A percentile compares a stretch with the other conserved stretches of the same genome.
These are phyloP conservation scores for Auricularia cornea DNA, from an alignment of 768 basidiomycete species.

Conservation along the genomic window DNA sequence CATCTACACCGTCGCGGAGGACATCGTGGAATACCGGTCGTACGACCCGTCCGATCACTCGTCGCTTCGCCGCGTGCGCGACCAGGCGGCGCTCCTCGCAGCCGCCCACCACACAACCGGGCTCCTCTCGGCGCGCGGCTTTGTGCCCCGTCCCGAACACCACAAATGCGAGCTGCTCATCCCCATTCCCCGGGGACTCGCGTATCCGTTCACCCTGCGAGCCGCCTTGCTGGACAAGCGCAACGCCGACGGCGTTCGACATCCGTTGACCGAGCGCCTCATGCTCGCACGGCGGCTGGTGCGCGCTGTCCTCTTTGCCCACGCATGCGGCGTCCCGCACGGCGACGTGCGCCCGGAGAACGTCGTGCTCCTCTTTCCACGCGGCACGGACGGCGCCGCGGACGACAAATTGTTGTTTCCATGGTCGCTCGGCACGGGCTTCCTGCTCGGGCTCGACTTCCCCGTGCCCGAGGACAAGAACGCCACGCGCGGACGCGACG, in stretches of 20 bases:
- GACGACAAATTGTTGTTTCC: background rate
- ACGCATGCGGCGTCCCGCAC: background rate
- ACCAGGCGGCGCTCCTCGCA: background rate
- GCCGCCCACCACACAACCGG: background rate
- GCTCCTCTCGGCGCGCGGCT: background rate
- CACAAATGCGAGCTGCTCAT: background rate
- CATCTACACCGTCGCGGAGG: background rate
- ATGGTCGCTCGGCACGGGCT: background rate
- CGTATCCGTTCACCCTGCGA: background rate
- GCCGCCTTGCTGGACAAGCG: background rate
- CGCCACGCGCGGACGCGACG: background rate
- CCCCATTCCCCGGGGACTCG: background rate
- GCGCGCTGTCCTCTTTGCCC: background rate
- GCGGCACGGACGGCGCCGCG: background rate
- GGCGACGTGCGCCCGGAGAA: conserved; percentile 4
- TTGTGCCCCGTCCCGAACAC: background rate
- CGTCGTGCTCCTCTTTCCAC: background rate
- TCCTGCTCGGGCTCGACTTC: conserved; percentile 3
- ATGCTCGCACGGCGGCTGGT: background rate
- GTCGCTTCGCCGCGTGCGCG: background rate
- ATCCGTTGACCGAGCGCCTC: background rate
- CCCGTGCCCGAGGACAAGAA: background rate
- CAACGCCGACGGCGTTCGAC: background rate
- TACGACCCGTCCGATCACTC: background rate
- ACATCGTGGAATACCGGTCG: background rate